Base-by-base conservation (phyloP, 2,329 filamentous ascomycete species). In the Epichloe typhina region DNA sequence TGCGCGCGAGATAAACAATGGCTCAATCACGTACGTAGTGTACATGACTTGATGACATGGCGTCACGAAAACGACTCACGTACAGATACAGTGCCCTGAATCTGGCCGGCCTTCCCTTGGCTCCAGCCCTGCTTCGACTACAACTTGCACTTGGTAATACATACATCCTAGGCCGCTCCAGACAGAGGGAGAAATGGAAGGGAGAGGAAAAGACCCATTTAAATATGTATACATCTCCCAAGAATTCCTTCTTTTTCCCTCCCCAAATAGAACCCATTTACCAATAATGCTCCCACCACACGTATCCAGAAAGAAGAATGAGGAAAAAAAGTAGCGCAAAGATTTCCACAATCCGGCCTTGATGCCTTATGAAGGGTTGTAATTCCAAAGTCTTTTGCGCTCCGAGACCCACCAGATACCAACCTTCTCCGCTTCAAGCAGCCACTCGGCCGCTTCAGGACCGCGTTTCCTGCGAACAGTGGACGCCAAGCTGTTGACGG, bases 321-420 rank as follows among this genome's bases (percentile, higher is more conserved):
- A 44, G 6, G 36, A 31, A n/a, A 5, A 23, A 7, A 12, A 37
- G 9, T 8, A 33, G 33, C 5, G 41, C 4, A 21, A 33, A 6
- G 17, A 5, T 23, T 2, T 41, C 17, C 5, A 19, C 26, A 44
- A 3, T 12, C 6, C 21, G 6, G 33, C 13, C 11, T 45, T 21
- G 12, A 13, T 31, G 45, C 19, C 17, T 45, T 19, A 50, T 45
- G 39, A 47, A 11, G 43, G 26, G 1, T 45, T 9, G 40, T 53
- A 55, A 15, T 51, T 46, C 53, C 53, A 55, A 26, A 55, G 51
- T 45, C 53, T 44, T 37, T 53, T 55, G n/a, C 53, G 49, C 52
- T 65, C 63, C 35, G 61, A 57, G 1, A 60, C 58, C 50, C 59
- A 65, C 63, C 63, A 65, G 15, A 60, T 52, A 7, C 59, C 60